A percentile compares a stretch with the other conserved stretches of the same genome.
Evolutionary conservation across 306 rosid genomes (phyloP).

Genomic region (Begonia peltatifolia): DNA sequence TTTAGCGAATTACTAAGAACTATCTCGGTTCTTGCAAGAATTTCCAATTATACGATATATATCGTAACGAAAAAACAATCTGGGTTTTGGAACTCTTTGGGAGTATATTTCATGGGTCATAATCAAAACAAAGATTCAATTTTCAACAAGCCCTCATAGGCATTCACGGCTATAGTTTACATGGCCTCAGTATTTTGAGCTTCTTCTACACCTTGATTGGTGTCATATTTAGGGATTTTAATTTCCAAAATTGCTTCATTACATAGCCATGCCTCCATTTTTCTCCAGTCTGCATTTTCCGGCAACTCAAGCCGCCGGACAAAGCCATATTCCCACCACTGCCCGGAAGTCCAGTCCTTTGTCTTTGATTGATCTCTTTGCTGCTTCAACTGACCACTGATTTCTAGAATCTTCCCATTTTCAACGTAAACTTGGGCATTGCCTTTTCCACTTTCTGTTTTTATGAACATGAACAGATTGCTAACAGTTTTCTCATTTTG

Average conservation of each 20-base stretch:
- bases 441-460: constrained; percentile 59
- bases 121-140: not conserved
- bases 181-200: constrained; percentile 13
- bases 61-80: too few relatives aligned
- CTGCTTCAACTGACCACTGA: constrained; percentile 75
- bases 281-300: constrained; percentile 76
- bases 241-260: constrained; percentile 54
- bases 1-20: too few relatives aligned
- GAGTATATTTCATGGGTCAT: not conserved
- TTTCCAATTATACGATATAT: too few relatives aligned
- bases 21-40: too few relatives aligned
- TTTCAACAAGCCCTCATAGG: not conserved
- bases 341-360: constrained; percentile 67
- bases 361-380: constrained; percentile 33
- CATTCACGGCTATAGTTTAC: constrained; percentile 14
- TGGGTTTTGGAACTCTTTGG: too few relatives aligned
- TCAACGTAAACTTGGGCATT: constrained; percentile 49
- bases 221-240: constrained; percentile 42
- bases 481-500: too few relatives aligned
- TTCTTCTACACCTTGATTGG: constrained; percentile 23
- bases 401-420: constrained; percentile 65
- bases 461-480: constrained; percentile 5
- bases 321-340: constrained; percentile 88
- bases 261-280: constrained; percentile 34
- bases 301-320: constrained; percentile 92